A percentile compares a stretch with the other conserved stretches of the same genome.
phyloP scores from a whole-genome alignment of 2,329 filamentous ascomycete genomes.

The Neodidymelliopsis sp. region DNA sequence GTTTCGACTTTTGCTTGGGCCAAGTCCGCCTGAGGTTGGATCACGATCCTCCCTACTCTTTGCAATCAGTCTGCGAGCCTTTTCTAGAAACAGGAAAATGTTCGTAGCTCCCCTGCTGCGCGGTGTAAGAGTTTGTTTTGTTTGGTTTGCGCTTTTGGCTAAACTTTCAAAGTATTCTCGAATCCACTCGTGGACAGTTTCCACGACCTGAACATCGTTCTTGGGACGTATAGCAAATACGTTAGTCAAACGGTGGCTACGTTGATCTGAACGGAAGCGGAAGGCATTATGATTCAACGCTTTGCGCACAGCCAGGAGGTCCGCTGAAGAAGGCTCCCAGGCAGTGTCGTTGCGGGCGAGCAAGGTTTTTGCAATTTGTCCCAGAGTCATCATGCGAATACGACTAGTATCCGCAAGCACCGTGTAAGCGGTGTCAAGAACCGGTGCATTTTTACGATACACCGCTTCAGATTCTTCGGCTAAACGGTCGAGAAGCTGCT shows the following conservation, averaged over 20 bases:
- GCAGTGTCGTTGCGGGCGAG: constrained; percentile 33
- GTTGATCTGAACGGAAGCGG: constrained; percentile 65
- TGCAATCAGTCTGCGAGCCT: constrained; percentile 50
- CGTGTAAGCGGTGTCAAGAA: constrained; percentile 59
- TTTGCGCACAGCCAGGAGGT: constrained; percentile 74
- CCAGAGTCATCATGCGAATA: constrained; percentile 57
- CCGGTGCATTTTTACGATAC: constrained; percentile 56
- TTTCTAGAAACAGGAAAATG: constrained; percentile 51
- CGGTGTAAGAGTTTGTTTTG: background rate
- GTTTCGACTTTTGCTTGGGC: constrained; percentile 47
- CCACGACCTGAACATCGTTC: constrained; percentile 61
- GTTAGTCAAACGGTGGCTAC: constrained; percentile 59
- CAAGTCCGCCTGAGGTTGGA: constrained; percentile 42
- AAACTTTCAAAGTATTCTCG: constrained; percentile 62
- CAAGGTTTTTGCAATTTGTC: constrained; percentile 55
- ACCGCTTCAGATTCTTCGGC: constrained; percentile 54
- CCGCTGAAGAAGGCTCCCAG: constrained; percentile 50
- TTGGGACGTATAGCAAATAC: constrained; percentile 70
- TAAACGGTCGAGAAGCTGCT: constrained; percentile 54
- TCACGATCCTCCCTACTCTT: constrained; percentile 51
- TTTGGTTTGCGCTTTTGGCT: constrained; percentile 32
- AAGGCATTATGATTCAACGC: constrained; percentile 67
- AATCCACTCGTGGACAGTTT: constrained; percentile 60
- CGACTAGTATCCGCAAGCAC: constrained; percentile 54
- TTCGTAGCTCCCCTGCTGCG: constrained; percentile 31